A percentile compares a stretch with the other conserved stretches of the same genome.
Evolutionary conservation across 2,329 filamentous ascomycete genomes (phyloP).

Genomic region (Diaporthe sp.): DNA sequence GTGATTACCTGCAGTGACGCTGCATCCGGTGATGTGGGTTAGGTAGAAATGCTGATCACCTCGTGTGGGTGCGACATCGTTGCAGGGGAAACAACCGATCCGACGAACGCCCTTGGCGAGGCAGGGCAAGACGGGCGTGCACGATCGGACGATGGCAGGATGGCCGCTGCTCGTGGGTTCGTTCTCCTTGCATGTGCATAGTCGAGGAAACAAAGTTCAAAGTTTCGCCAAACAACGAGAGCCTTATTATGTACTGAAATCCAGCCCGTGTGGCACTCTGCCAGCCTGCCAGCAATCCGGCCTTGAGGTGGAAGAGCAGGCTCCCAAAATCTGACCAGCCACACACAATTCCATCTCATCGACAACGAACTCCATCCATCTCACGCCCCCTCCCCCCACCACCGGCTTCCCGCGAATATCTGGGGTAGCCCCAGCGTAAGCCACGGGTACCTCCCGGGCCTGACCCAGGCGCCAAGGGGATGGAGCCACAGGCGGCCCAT

Average conservation of each 20-base stretch:
- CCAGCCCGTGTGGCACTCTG: background rate
- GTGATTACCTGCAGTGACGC: slow-evolving; percentile 30
- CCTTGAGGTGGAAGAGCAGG: background rate
- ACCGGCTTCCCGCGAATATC: slow-evolving; percentile 5
- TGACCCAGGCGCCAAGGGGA: slow-evolving; percentile 19
- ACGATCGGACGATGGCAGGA: background rate
- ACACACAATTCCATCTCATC: slow-evolving; percentile 13
- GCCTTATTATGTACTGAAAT: background rate
- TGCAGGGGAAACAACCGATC: slow-evolving; percentile 26
- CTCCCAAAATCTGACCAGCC: slow-evolving; percentile 7
- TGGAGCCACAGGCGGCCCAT: slow-evolving; percentile 11
- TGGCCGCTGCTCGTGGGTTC: slow-evolving; percentile 4
- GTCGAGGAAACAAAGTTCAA: slow-evolving; percentile 8
- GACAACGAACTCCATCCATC: slow-evolving; percentile 3
- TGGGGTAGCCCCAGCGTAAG: slow-evolving; percentile 29
- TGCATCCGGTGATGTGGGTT: slow-evolving; percentile 30
- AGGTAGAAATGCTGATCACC: slow-evolving; percentile 18
- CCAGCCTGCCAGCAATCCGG: background rate
- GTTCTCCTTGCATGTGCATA: slow-evolving; percentile 31
- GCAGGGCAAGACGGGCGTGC: background rate
- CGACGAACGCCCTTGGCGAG: slow-evolving; percentile 28
- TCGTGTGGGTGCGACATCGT: slow-evolving; percentile 24
- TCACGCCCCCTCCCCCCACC: background rate
- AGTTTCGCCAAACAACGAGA: background rate
- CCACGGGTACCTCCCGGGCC: slow-evolving; percentile 13